Percentiles rank a stretch among this genome's conserved stretches.
Evolutionary conservation across 352 stramenopile genomes (phyloP).

Genomic region (Phytophthora rubi): DNA sequence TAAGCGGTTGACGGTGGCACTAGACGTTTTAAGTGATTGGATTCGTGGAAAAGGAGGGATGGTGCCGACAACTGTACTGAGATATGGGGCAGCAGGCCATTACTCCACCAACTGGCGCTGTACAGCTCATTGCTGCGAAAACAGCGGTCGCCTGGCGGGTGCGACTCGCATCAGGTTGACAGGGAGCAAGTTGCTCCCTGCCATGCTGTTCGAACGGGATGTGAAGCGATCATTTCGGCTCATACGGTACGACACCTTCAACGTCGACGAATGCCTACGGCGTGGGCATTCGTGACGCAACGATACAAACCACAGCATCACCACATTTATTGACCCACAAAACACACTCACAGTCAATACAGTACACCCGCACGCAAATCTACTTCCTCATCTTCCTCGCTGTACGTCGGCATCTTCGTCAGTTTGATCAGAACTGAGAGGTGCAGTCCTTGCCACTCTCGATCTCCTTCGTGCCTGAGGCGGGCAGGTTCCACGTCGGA

Average conservation of each 20-base stretch:
- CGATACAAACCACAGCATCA: background rate
- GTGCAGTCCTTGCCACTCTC: constrained; percentile 25
- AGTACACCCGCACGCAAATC: constrained; percentile 25
- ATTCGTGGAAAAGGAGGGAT: constrained; percentile 4
- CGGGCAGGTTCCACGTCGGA: constrained; percentile 11
- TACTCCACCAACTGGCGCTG: constrained; percentile 2
- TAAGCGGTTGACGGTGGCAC: background rate
- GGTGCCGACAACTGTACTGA: constrained; percentile 7
- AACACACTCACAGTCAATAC: constrained; percentile 3
- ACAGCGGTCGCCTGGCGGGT: constrained; percentile 17
- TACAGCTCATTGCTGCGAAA: constrained; percentile 25
- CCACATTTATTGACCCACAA: constrained; percentile 40
- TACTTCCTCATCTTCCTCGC: constrained; percentile 23
- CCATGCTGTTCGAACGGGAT: constrained; percentile 38
- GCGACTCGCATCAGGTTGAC: constrained; percentile 5
- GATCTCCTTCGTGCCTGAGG: constrained; percentile 9
- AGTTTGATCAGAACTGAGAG: constrained; percentile 22
- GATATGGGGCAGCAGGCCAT: constrained; percentile 12
- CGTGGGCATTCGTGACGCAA: background rate
- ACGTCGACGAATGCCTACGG: background rate
- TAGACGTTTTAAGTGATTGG: background rate
- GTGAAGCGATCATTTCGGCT: constrained; percentile 35
- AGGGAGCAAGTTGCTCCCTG: too few relatives aligned
- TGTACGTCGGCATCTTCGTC: constrained; percentile 10
- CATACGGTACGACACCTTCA: constrained; percentile 15